phyloP scores from a whole-genome alignment of 129 eudicot genomes.

The Rutidosis leptorrhynchoides region DNA sequence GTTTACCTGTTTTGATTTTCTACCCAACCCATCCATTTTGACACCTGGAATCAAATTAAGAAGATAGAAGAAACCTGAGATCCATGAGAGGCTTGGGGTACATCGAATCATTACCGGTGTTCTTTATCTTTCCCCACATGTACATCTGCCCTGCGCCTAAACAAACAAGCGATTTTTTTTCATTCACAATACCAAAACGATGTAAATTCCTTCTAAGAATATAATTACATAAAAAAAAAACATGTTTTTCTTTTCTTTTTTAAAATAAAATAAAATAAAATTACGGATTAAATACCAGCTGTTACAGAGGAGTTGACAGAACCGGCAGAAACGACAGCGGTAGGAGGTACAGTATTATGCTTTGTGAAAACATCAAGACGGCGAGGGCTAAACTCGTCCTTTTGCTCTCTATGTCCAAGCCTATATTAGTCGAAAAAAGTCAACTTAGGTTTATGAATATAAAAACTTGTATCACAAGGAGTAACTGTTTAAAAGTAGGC shows the following conservation, averaged over 20 bases:
- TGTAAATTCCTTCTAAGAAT: background rate
- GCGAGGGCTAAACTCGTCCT: conserved; percentile 84
- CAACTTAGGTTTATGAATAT: background rate
- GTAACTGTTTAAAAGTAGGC: background rate
- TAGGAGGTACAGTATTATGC: conserved; percentile 72
- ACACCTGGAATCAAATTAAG: background rate
- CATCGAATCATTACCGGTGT: conserved; percentile 92
- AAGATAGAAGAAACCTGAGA: conserved; percentile 55
- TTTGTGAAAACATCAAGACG: conserved; percentile 76
- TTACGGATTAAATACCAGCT: conserved; percentile 71
- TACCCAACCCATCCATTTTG: background rate
- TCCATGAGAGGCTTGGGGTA: conserved; percentile 98
- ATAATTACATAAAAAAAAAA: background rate
- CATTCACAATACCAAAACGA: background rate
- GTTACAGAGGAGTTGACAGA: conserved; percentile 76
- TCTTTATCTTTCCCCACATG: conserved; percentile 98
- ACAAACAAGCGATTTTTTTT: background rate
- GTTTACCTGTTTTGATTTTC: background rate
- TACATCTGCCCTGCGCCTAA: conserved; percentile 93
- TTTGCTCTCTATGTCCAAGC: conserved; percentile 97
- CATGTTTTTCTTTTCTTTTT: background rate
- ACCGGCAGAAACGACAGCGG: conserved; percentile 88
- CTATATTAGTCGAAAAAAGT: conserved; percentile 38
- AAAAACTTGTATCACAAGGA: background rate
- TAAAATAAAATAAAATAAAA: background rate